Evolutionary conservation across 2,329 filamentous ascomycete genomes (phyloP), one percentile per base, ranked within the genome.

Genomic region (Stylonectria norvegica): DNA sequence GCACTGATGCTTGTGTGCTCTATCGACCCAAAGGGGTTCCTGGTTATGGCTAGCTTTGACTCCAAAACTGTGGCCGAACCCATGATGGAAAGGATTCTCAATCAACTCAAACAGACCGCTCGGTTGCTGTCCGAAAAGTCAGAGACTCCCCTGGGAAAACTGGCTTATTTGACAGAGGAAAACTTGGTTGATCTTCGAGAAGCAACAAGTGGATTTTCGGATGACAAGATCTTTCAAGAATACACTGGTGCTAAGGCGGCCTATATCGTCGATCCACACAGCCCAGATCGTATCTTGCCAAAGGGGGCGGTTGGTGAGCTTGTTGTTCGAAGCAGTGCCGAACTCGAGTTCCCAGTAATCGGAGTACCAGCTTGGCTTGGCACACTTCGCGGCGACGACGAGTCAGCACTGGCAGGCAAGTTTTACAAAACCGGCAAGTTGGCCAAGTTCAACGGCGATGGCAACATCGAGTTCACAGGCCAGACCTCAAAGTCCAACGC

Each of bases 1-100:
- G 73, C 79, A 2, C 71, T 85, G 20, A 83, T 85, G 68, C 63
- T 85, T 15, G 80, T 83, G 29, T 85, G 80, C 57, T 79, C 75
- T 4, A 63, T 83, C 5, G 72, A 78, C 23, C 66, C 72, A 2
- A 66, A 70, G 44, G 72, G 75, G 1, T 76, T 84, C 54, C 60
- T 75, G 12, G 66, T 81, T 40, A 81, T 79, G 65, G 79, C 79
- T 1, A 81, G 80, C 51, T 83, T 83, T 51, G 80, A 85, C 53
- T 79, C 78, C 16, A 73, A 74, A n/a, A 71, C 74, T 1, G 72
- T 85, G 14, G 65, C 66, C 14, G 67, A 64, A 20, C 60, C 64
- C 17, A 68, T 72, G 14, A 76, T 82, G 63, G 64, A 80, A 50
- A 66, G 68, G 20, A 73, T 75, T 3, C 63, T 82, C 16, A 56